Base-by-base conservation (phyloP, 73 alveolate genomes). In the Paramecium sexaurelia region DNA sequence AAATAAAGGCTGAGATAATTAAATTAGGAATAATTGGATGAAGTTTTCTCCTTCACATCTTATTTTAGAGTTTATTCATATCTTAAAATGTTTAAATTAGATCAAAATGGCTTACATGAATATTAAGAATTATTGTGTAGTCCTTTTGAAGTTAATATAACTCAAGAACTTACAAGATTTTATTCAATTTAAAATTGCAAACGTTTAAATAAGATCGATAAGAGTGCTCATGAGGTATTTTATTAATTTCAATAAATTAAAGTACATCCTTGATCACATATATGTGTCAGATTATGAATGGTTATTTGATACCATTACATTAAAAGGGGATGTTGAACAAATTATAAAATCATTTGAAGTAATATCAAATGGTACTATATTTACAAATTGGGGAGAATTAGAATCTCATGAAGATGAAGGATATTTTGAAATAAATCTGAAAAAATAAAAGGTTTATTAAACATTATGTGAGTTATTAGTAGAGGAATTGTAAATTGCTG, bases 251-350 rank as follows among this genome's bases (percentile, higher is more conserved):
- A 66, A 24, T 66, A 66, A 66, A 29, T 66, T 32, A 51, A 51
- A 66, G 83, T 66, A 66, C 83, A 35, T 73, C 32, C 56, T 73
- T 13, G 87, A 73, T 35, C 57, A 73, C 45, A 41, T 73, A 2
- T 32, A 35, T 32, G 55, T 73, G 33, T 20, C 66, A 33, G 87
- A 73, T 73, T 73, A 35, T 73, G 87, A 73, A 73, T 73, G 57
- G 36, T 73, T 73, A 73, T 73, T 35, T 73, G 87, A 73, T 73
- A 73, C 87, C 33, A 73, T 73, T 73, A 29, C 35, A 32, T 37
- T 73, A 35, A 35, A n/a, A 32, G 87, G 87, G 45, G 87, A 73
- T 37, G 36, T 73, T 35, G 57, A 73, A 35, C 11, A 35, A 32
- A 32, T 73, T 20, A 73, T 73, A 5, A 35, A 9, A 5, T 32